Percentiles rank a stretch among this genome's conserved stretches.
Evolutionary conservation across 176 grass and related monocot genomes (phyloP).

Genomic region (Echinochloa phyllopogon): DNA sequence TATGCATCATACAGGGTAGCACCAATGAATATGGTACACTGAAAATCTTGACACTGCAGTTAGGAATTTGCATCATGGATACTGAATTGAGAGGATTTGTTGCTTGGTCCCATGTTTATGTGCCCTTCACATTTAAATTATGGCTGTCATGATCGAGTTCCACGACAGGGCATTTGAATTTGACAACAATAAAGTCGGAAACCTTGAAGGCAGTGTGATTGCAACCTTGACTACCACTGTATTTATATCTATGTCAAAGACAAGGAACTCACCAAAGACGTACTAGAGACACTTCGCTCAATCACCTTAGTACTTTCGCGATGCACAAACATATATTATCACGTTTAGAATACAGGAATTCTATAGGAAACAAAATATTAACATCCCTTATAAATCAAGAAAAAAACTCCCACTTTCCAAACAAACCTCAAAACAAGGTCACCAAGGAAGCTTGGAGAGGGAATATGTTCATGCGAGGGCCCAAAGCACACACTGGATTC

Average conservation of each 20-base stretch:
- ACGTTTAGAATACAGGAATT: background rate
- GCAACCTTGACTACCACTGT: background rate
- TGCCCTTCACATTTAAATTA: background rate
- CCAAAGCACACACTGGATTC: background rate
- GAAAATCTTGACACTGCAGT: background rate
- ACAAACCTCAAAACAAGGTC: background rate
- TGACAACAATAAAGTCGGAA: background rate
- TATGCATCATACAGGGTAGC: conserved; percentile 32
- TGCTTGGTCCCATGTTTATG: conserved; percentile 6
- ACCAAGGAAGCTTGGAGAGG: background rate
- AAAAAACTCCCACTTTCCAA: background rate
- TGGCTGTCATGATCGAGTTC: background rate
- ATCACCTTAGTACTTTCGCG: background rate
- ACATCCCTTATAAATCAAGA: too few relatives aligned
- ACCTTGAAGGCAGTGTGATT: background rate
- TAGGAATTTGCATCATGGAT: background rate
- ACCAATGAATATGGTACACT: background rate
- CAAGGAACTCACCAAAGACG: background rate
- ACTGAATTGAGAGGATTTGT: background rate
- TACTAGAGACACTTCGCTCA: background rate
- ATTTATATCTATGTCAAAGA: background rate
- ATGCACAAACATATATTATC: background rate
- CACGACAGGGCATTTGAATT: background rate
- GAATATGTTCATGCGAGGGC: background rate
- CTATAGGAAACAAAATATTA: background rate